Conservation (phyloP, 2,329 filamentous ascomycete species). For the Fusarium camptoceras region DNA sequence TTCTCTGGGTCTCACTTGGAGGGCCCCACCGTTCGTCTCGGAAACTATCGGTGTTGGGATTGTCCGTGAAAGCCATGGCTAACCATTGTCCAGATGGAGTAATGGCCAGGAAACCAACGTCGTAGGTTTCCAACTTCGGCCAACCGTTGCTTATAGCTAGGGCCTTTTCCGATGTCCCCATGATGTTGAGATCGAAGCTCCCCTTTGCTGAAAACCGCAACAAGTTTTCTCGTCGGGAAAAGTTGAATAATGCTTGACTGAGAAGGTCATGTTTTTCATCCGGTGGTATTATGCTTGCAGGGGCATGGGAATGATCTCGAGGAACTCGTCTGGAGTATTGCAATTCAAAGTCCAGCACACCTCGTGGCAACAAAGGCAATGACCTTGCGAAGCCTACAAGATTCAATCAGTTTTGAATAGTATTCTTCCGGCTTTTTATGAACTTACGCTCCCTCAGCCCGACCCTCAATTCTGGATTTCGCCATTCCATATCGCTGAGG, state of each 20-base stretch:
- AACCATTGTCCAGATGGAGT: constrained; percentile 16
- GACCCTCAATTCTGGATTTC: neutral
- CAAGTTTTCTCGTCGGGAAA: constrained; percentile 9
- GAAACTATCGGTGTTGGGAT: constrained; percentile 6
- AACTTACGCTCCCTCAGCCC: constrained; percentile 4
- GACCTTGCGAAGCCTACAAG: neutral
- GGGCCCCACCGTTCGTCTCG: constrained; percentile 5
- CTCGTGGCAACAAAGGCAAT: neutral
- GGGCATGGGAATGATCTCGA: neutral
- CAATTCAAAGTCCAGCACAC: constrained; percentile 7
- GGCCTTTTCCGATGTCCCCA: neutral
- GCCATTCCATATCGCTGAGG: constrained; percentile 14
- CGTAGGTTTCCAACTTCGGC: constrained; percentile 9
- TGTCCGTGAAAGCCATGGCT: neutral
- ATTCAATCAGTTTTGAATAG: neutral
- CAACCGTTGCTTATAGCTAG: neutral
- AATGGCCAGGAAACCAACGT: constrained; percentile 6
- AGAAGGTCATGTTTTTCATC: neutral
- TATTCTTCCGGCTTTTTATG: fast-evolving
- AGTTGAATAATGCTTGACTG: constrained; percentile 8
- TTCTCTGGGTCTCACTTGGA: neutral
- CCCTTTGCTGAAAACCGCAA: neutral
- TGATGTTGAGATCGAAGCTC: constrained; percentile 7
- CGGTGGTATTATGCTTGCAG: neutral
- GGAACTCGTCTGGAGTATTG: constrained; percentile 10